Evolutionary conservation across 768 basidiomycete genomes (phyloP).

Genomic region (Arthromyces matolae): DNA sequence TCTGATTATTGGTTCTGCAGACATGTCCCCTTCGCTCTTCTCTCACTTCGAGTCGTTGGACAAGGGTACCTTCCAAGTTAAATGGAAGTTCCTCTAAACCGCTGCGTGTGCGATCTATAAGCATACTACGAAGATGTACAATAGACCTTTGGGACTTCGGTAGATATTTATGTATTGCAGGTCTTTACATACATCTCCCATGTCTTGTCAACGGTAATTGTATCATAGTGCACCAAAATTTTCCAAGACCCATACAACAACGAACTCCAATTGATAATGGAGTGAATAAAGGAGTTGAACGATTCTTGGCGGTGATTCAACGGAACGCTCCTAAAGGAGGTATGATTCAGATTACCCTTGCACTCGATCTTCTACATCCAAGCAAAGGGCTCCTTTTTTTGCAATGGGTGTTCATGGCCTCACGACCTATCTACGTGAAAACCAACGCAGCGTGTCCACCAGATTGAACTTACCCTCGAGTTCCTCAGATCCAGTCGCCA

Average conservation of each 20-base stretch:
- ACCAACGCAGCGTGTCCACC: slow-evolving; percentile 39
- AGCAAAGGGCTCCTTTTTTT: background rate
- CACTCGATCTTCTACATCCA: no score
- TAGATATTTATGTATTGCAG: slow-evolving; percentile 1
- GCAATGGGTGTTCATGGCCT: slow-evolving; percentile 53
- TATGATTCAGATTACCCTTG: no score
- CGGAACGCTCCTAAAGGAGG: no score
- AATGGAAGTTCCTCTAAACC: slow-evolving; percentile 15
- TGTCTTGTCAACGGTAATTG: background rate
- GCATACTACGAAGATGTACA: background rate
- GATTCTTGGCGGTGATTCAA: no score
- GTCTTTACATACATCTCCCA: background rate
- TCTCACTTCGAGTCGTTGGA: slow-evolving; percentile 14
- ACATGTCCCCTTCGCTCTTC: slow-evolving; percentile 23
- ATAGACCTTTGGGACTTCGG: background rate
- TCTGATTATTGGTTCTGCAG: slow-evolving; percentile 8
- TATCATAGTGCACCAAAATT: background rate
- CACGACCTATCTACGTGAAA: slow-evolving; percentile 49
- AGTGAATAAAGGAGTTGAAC: no score
- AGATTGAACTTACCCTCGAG: slow-evolving; percentile 21
- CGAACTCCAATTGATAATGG: no score
- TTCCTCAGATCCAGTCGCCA: slow-evolving; percentile 31
- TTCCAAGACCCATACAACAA: no score
- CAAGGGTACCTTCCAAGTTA: slow-evolving; percentile 14
- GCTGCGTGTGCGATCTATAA: background rate